These are phyloP conservation scores for Pythium phragmitis DNA, from an alignment of 352 stramenopile genomes.

Conservation along the genomic window DNA sequence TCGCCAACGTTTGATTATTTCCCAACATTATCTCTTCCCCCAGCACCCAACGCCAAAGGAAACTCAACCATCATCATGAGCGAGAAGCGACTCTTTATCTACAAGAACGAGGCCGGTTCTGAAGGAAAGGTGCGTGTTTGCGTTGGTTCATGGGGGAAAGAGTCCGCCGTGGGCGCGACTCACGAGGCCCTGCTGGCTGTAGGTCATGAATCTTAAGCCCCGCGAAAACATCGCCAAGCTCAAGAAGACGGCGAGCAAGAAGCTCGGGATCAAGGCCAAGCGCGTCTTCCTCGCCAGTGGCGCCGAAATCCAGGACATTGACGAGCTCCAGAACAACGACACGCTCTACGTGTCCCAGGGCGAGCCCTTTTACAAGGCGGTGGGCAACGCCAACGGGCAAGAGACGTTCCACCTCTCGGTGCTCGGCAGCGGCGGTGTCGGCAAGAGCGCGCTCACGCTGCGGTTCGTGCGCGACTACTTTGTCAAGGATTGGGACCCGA, in stretches of 20 bases:
- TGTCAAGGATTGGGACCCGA: constrained; percentile 91
- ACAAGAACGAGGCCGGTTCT: constrained; percentile 82
- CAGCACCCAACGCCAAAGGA: background rate
- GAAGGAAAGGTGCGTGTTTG: constrained; percentile 59
- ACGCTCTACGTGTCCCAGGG: constrained; percentile 85
- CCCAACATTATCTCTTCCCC: background rate
- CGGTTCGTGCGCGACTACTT: constrained; percentile 91
- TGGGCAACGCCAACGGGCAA: constrained; percentile 62
- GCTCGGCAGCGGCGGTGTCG: constrained; percentile 86
- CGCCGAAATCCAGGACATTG: constrained; percentile 82
- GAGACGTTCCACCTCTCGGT: constrained; percentile 88
- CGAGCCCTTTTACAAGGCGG: constrained; percentile 82
- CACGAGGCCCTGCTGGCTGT: background rate
- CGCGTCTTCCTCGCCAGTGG: constrained; percentile 77
- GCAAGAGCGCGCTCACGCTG: constrained; percentile 89
- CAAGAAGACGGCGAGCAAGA: constrained; percentile 86
- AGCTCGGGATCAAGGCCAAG: constrained; percentile 76
- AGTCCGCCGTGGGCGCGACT: background rate
- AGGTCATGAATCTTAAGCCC: constrained; percentile 82
- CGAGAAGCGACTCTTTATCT: constrained; percentile 86
- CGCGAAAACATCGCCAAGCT: constrained; percentile 69
- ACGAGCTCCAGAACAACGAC: constrained; percentile 90
- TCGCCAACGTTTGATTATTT: background rate
- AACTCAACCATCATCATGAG: constrained; percentile 40
- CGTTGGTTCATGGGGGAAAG: background rate